Base-by-base conservation (phyloP, 495 filamentous ascomycete genomes). In the Glarea lozoyensis region DNA sequence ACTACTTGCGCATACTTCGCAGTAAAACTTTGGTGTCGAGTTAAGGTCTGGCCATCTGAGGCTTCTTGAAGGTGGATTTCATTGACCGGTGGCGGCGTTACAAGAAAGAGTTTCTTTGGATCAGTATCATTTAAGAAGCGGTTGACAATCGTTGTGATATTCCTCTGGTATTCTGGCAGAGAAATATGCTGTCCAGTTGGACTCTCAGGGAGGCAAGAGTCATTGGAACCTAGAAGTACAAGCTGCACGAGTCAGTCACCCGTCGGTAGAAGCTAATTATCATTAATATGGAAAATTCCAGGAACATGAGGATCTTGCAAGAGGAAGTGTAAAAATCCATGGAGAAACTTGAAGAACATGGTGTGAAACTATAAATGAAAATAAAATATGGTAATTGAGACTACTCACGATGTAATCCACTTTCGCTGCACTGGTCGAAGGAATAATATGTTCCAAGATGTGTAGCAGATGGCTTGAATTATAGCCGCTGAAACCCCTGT, bases 191-290 rank as follows among this genome's bases (percentile, higher is more conserved):
- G 82, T 0, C 54, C 42, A 18, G 60, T 66, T 72, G 51, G 89
- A 63, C 42, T 65, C 43, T 43, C 58, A 55, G 49, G 67, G 58
- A 74, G 50, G 34, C 43, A 48, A 10, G 82, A 70, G 56, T 87
- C 82, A 45, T 87, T 87, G 44, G 82, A 81, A n/a, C 82, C 82
- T 50, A 84, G 81, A 60, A 83, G 43, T 13, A 48, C 57, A 39
- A 60, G 49, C 49, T 37, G 27, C 18, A 45, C 20, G 24, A 35
- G 37, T 45, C 13, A 37, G 32, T 5, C n/a, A n/a, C n/a, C n/a
- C n/a, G n/a, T n/a, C n/a, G n/a, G n/a, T n/a, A n/a, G n/a, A n/a
- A n/a, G n/a, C n/a, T n/a, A n/a, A n/a, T n/a, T n/a, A n/a, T n/a
- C n/a, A n/a, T n/a, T n/a, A n/a, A n/a, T n/a, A n/a, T n/a, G n/a